Percentiles rank a stretch among this genome's conserved stretches.
Conservation (phyloP, 768 basidiomycete species). For the Pulveroboletus sp. region DNA sequence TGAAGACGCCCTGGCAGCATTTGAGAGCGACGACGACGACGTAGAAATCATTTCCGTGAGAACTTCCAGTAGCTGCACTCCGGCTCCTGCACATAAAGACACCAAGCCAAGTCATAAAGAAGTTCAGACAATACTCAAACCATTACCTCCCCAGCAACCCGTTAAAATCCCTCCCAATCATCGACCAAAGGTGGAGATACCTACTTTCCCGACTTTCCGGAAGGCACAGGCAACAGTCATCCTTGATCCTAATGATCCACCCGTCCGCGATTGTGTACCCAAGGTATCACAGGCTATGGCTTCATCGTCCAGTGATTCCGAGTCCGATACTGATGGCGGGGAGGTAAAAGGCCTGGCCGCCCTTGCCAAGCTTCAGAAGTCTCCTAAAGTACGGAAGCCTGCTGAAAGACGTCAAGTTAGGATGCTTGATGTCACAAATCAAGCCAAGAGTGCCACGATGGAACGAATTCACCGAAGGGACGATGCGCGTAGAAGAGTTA, state of each 20-base stretch:
- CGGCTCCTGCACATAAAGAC: constrained; percentile 8
- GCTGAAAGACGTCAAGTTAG: constrained; percentile 60
- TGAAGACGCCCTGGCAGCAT: constrained; percentile 60
- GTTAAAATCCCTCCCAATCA: constrained; percentile 16
- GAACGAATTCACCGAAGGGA: constrained; percentile 54
- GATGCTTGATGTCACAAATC: constrained; percentile 50
- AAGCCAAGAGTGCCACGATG: constrained; percentile 39
- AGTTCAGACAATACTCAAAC: constrained; percentile 19
- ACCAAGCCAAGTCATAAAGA: constrained; percentile 17
- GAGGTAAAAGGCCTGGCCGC: constrained; percentile 44
- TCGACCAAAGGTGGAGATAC: constrained; percentile 34
- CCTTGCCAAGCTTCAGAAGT: constrained; percentile 56
- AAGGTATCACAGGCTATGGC: constrained; percentile 8
- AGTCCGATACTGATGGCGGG: constrained; percentile 44
- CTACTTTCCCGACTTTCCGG: constrained; percentile 42
- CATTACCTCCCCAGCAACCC: constrained; percentile 10
- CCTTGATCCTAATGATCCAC: constrained; percentile 33
- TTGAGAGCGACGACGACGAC: constrained; percentile 60
- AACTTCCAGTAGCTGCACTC: constrained; percentile 10
- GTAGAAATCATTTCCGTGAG: constrained; percentile 49
- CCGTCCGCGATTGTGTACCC: constrained; percentile 6
- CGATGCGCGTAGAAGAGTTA: constrained; percentile 52
- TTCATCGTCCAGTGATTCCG: constrained; percentile 42
- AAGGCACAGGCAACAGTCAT: constrained; percentile 26
- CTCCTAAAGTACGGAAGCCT: constrained; percentile 54